Conservation (phyloP, 2,329 filamentous ascomycete genomes). For the Talaromyces sp. region DNA sequence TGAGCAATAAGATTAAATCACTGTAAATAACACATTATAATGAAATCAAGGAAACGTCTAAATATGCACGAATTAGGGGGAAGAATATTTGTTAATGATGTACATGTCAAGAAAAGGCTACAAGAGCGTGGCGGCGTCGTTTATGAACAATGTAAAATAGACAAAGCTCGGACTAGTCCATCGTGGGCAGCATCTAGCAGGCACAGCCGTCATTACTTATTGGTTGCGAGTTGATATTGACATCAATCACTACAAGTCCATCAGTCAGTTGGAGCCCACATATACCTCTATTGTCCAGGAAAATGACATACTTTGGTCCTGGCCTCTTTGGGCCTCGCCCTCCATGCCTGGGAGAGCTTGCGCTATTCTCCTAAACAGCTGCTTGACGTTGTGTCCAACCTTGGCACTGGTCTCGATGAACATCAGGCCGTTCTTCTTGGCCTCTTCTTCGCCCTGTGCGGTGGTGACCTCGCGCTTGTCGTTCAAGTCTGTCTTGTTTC, state of each 20-base stretch:
- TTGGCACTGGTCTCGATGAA: conserved; percentile 99
- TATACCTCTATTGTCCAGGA: not conserved
- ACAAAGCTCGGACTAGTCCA: not conserved
- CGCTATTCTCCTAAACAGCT: conserved; percentile 93
- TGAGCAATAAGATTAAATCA: not conserved
- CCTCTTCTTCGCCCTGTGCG: conserved; percentile 93
- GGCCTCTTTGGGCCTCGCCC: conserved; percentile 71
- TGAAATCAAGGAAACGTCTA: not conserved
- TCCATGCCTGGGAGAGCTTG: conserved; percentile 98
- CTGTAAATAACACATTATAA: not conserved
- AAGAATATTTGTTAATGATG: conserved; percentile 13
- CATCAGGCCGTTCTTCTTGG: conserved; percentile 96
- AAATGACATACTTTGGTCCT: conserved; percentile 67
- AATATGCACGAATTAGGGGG: not conserved
- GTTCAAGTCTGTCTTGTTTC: conserved; percentile 98
- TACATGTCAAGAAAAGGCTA: conserved; percentile 30
- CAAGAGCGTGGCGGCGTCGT: conserved; percentile 11
- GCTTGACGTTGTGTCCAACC: conserved; percentile 96
- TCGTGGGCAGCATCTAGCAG: conserved; percentile 43
- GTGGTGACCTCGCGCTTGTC: conserved; percentile 98
- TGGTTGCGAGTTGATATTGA: conserved; percentile 71
- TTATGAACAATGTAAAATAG: conserved; percentile 24
- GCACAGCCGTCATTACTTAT: conserved; percentile 68
- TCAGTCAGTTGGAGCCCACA: not conserved
- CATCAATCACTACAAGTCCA: conserved; percentile 73